Base-by-base conservation (phyloP, 257 asterid species). In the Nicotiana knightiana region DNA sequence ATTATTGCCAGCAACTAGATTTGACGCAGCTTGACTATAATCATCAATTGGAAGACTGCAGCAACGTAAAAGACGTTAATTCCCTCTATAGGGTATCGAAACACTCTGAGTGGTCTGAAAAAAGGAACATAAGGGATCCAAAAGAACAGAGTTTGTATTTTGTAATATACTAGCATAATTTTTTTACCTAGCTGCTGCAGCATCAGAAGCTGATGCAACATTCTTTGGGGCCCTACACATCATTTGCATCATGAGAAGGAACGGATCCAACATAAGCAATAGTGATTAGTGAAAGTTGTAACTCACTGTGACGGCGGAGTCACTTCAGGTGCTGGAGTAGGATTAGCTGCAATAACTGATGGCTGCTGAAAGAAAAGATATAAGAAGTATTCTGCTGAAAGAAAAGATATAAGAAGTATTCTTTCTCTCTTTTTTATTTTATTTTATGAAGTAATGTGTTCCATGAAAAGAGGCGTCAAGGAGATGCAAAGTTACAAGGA, bases 281-380 rank as follows among this genome's bases (percentile, higher is more conserved):
- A 67, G 66, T 77, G 28, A 51, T 51, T 51, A 77, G 37, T 6
- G 78, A 58, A 32, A 79, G 80, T 84, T 18, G 65, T 77, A 81
- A 91, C 97, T 89, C 85, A 93, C 97, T 61, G 87, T 64, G 82
- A 88, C 58, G 89, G 75, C 26, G 89, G 86, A 63, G 59, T 86
- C 83, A 90, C 86, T 86, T 89, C 93, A 77, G 91, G 85, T 82
- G 88, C 86, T 37, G 91, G 81, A 81, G 87, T 51, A 85, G 89
- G 88, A 87, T 28, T 84, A 55, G 89, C 88, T 81, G 88, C 84
- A 83, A 82, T 48, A 73, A 92, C 81, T 30, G 92, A 87, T 57
- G 94, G 92, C 96, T 91, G 94, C 54, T 68, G 70, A 82, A 33
- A 73, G 83, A 84, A 62, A 39, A 81, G 61, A 51, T 18, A 62